Evolutionary conservation across 179 eudicot species (phyloP).

Genomic region (Sideroxylon spinosum): DNA sequence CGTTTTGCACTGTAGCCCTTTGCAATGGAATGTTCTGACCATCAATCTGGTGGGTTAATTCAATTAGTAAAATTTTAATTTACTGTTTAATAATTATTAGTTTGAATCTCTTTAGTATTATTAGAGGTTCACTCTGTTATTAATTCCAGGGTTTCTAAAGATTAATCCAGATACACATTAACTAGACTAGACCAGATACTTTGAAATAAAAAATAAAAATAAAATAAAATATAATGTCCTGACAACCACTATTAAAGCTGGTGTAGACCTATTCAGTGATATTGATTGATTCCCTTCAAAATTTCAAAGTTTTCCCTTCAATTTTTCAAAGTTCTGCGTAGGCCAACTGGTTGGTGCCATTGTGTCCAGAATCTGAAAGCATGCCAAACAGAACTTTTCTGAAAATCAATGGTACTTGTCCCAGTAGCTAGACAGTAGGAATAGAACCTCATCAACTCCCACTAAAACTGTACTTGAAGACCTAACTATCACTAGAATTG

Average conservation of each 20-base stretch:
- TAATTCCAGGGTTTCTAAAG: no score
- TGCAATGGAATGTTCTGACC: no score
- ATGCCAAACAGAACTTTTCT: neutral
- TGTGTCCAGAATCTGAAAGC: neutral
- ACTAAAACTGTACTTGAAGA: conserved; percentile 8
- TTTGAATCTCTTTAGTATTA: no score
- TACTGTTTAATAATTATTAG: no score
- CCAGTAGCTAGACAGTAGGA: no score
- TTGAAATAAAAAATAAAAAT: no score
- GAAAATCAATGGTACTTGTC: neutral
- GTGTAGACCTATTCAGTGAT: neutral
- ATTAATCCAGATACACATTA: no score
- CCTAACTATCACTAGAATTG: conserved; percentile 5
- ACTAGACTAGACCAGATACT: no score
- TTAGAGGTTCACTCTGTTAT: no score
- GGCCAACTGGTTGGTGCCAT: conserved; percentile 2
- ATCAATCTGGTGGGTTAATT: no score
- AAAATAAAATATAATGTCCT: neutral
- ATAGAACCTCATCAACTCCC: neutral
- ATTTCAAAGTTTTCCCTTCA: neutral
- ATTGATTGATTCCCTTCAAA: neutral
- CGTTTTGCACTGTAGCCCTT: no score
- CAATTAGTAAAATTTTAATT: no score
- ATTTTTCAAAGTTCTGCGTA: neutral
- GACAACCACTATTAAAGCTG: neutral